phyloP scores from a whole-genome alignment of 257 asterid genomes.

The Solanum neorickii region DNA sequence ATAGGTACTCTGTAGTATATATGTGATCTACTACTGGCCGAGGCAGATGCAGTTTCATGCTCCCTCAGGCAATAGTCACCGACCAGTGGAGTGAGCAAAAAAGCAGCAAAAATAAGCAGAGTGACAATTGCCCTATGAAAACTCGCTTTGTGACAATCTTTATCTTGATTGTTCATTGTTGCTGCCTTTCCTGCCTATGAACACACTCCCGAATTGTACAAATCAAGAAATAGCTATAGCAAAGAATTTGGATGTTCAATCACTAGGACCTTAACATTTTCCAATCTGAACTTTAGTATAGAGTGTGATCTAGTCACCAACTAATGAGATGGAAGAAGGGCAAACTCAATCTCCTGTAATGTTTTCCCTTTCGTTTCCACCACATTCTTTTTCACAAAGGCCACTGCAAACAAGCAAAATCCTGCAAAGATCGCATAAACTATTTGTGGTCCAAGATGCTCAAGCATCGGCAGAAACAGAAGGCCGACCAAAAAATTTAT shows the following conservation, averaged over 20 bases:
- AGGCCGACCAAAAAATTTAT: constrained; percentile 70
- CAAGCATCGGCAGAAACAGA: constrained; percentile 65
- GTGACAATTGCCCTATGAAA: background rate
- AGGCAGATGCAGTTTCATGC: background rate
- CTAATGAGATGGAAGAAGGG: constrained; percentile 45
- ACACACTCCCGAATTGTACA: background rate
- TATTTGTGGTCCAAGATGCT: constrained; percentile 61
- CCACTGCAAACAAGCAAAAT: constrained; percentile 44
- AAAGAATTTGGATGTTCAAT: background rate
- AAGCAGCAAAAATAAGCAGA: background rate
- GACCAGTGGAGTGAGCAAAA: background rate
- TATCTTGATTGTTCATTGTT: background rate
- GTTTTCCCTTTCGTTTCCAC: constrained; percentile 88
- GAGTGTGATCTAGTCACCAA: background rate
- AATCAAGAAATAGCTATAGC: background rate
- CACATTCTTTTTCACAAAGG: constrained; percentile 49
- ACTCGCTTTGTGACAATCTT: background rate
- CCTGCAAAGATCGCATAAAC: constrained; percentile 47
- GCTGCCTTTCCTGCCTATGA: background rate
- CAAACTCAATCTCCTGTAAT: constrained; percentile 76
- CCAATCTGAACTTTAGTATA: background rate
- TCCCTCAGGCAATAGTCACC: background rate
- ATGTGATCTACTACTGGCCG: background rate
- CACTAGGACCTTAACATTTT: background rate
- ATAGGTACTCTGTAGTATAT: background rate